Base-by-base conservation (phyloP, 2,329 filamentous ascomycete genomes). In the Aureobasidium mangrovei region DNA sequence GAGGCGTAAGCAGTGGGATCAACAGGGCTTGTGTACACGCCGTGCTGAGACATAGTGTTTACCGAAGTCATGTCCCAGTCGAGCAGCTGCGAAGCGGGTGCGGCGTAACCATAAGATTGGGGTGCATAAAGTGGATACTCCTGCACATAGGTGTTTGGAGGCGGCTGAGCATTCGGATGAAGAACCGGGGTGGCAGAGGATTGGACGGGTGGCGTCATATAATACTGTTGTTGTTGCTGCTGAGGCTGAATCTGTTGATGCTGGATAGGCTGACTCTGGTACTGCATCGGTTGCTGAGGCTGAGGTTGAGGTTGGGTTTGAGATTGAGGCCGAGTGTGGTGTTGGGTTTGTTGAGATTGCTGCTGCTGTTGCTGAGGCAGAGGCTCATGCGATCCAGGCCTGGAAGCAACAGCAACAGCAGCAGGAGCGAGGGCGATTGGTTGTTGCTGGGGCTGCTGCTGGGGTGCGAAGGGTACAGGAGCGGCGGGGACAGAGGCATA, bases 391-490 rank as follows among this genome's bases (percentile, higher is more conserved):
- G 32, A 35, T 35, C 7, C 32, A 7, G 32, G 32, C 32, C 32
- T 35, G 7, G 32, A 12, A 40, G 28, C 5, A 8, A 26, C 38
- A 27, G 47, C n/a, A 4, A 31, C 48, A 18, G 40, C 39, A 36
- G 49, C 49, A 10, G 49, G 35, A 6, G 49, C 31, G 27, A 55
- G 53, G 36, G 33, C 32, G 29, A 46, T 24, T 29, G 47, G n/a
- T 12, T 26, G 44, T 5, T 56, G 52, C 28, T 38, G 24, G 51
- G 24, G 40, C 26, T 49, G 63, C 61, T 12, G 60, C 24, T 54
- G 41, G 4, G 38, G 6, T 27, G 36, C 3, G 7, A 18, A 6
- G 4, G n/a, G 28, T 10, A 7, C 27, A 12, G 45, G 12, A 28
- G 38, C 24, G 24, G 49, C 27, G 18, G 49, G 24, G 0, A 31